Percentiles rank a stretch among this genome's conserved stretches.
These are phyloP conservation scores for Starmera pachycereana DNA, from an alignment of 805 yeast species.

Conservation along the genomic window DNA sequence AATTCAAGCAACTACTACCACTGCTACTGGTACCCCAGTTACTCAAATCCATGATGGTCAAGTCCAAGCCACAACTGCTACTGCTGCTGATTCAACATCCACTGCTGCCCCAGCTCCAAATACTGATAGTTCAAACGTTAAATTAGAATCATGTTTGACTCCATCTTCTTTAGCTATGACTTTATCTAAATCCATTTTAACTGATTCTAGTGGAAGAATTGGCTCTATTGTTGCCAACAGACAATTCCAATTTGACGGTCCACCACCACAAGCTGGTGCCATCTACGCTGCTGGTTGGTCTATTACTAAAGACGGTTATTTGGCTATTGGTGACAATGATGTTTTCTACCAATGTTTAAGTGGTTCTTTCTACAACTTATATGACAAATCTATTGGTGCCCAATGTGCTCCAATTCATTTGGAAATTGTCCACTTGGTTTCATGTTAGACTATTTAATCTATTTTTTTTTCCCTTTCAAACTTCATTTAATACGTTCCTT, in stretches of 20 bases:
- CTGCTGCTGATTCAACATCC: conserved; percentile 12
- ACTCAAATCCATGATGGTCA: conserved; percentile 53
- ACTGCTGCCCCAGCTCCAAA: conserved; percentile 9
- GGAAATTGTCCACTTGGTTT: conserved; percentile 44
- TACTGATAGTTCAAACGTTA: conserved; percentile 15
- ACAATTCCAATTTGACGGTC: conserved; percentile 83
- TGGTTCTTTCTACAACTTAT: conserved; percentile 71
- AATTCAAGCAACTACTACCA: conserved; percentile 14
- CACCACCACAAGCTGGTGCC: conserved; percentile 76
- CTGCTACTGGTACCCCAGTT: conserved; percentile 14
- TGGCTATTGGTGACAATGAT: conserved; percentile 53
- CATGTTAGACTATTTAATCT: conserved; percentile 28
- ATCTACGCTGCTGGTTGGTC: conserved; percentile 64
- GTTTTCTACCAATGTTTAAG: conserved; percentile 67
- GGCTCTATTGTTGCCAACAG: conserved; percentile 76
- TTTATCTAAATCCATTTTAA: conserved; percentile 39
- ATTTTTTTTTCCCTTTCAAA: not conserved
- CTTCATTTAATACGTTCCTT: too few relatives aligned
- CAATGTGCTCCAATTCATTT: conserved; percentile 59
- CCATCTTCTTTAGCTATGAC: conserved; percentile 44
- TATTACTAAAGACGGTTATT: conserved; percentile 40
- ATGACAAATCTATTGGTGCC: conserved; percentile 49
- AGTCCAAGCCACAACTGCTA: conserved; percentile 35
- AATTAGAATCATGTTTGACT: conserved; percentile 32
- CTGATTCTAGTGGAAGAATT: conserved; percentile 53